Conservation (phyloP, 192 early-diverging fungal species). For the Spizellomyces punctatus region DNA sequence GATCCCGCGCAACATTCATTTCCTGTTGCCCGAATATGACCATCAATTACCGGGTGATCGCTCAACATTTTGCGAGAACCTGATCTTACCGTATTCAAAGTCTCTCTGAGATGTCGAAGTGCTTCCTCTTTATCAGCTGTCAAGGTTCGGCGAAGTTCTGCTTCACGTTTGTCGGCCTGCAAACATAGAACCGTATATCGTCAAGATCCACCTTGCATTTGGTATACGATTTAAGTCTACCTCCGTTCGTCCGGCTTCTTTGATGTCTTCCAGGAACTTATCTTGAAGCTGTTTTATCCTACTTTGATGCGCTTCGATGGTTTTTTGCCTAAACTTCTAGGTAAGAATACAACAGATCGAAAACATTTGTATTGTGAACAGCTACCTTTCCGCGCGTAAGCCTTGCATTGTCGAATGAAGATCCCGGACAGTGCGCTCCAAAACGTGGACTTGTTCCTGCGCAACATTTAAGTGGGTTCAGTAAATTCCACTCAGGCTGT, state of each 20-base stretch:
- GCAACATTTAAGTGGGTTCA: neutral
- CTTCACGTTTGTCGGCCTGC: constrained; percentile 29
- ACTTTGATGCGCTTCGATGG: constrained; percentile 57
- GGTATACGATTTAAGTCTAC: constrained; percentile 4
- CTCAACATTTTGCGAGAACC: neutral
- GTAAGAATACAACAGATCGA: neutral
- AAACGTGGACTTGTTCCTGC: constrained; percentile 23
- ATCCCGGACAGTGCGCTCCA: constrained; percentile 32
- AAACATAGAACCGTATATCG: neutral
- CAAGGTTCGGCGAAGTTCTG: constrained; percentile 20
- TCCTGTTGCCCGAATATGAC: constrained; percentile 14
- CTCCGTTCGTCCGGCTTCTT: constrained; percentile 27
- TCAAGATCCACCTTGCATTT: no score
- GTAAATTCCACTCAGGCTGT: neutral
- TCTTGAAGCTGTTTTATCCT: constrained; percentile 55
- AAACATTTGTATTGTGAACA: neutral
- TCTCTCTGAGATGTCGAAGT: constrained; percentile 12
- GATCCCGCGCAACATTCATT: neutral
- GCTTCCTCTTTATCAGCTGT: constrained; percentile 36
- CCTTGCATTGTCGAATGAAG: constrained; percentile 23
- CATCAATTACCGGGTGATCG: neutral
- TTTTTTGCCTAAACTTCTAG: constrained; percentile 25
- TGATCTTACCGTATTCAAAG: constrained; percentile 8
- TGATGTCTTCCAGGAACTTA: constrained; percentile 46
- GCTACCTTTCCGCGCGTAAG: constrained; percentile 21